phyloP scores from a whole-genome alignment of 371 early-diverging fungal genomes.

The Mucor sp. region DNA sequence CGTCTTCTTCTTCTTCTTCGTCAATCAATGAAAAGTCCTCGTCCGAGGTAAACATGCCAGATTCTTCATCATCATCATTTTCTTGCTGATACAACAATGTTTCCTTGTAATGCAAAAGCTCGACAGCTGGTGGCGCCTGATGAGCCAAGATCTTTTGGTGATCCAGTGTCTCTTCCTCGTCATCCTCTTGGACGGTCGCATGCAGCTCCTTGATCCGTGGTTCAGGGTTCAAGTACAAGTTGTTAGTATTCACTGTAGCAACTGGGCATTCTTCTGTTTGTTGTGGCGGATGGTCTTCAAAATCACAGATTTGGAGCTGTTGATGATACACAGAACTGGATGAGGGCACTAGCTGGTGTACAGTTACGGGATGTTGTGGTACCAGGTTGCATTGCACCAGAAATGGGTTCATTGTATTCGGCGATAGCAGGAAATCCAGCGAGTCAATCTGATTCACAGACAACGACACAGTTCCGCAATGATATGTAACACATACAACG shows the following conservation, averaged over 20 bases:
- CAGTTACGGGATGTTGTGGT: slow-evolving; percentile 6
- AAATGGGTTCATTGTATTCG: slow-evolving; percentile 2
- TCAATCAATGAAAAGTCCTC: slow-evolving; percentile 10
- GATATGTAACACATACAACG: slow-evolving; percentile 7
- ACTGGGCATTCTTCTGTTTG: neutral
- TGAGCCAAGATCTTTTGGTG: neutral
- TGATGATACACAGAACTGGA: neutral
- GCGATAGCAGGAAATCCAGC: slow-evolving; percentile 1
- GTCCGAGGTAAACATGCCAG: slow-evolving; percentile 5
- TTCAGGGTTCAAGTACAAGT: neutral
- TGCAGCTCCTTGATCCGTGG: neutral
- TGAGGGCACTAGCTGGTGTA: neutral
- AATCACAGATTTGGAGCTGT: neutral
- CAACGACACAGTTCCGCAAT: slow-evolving; percentile 3
- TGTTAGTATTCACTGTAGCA: neutral
- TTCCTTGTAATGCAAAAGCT: slow-evolving; percentile 3
- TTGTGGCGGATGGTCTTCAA: neutral
- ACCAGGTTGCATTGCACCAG: slow-evolving; percentile 4
- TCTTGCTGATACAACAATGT: slow-evolving; percentile 7
- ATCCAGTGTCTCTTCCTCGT: neutral
- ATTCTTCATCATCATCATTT: slow-evolving; percentile 10
- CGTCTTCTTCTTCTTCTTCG: slow-evolving; percentile 3
- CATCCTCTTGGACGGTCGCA: neutral
- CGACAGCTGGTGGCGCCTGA: neutral
- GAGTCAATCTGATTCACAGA: slow-evolving; percentile 8